Conservation (phyloP, 1,139 yeast genomes). For the Nakaseomyces sp. region DNA sequence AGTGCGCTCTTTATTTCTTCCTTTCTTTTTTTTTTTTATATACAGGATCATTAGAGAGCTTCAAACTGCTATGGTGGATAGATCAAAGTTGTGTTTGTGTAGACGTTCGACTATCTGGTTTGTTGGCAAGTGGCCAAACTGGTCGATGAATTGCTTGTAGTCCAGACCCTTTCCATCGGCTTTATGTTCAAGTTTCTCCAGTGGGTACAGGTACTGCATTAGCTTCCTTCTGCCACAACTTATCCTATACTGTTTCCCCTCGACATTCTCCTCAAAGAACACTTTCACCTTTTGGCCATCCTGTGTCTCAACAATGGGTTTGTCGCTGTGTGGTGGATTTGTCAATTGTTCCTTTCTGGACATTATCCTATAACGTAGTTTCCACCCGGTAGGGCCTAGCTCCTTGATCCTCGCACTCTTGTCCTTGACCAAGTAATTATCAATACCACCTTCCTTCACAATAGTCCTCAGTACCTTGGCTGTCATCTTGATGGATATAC, state of each 20-base stretch:
- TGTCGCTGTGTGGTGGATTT: conserved; percentile 30
- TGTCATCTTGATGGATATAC: conserved; percentile 54
- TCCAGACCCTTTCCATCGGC: conserved; percentile 38
- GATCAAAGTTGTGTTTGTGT: conserved; percentile 34
- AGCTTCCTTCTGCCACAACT: conserved; percentile 58
- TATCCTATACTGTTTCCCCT: conserved; percentile 41
- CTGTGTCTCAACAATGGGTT: conserved; percentile 26
- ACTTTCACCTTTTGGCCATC: conserved; percentile 38
- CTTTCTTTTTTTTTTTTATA: too few relatives aligned
- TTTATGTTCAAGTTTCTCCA: conserved; percentile 40
- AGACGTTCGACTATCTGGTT: conserved; percentile 32
- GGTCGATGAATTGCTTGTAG: conserved; percentile 38
- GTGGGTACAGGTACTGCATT: conserved; percentile 44
- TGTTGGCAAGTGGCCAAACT: conserved; percentile 32
- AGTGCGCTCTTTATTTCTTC: too few relatives aligned
- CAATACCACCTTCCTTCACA: conserved; percentile 89
- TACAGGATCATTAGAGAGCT: too few relatives aligned
- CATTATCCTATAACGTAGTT: conserved; percentile 65
- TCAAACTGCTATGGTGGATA: conserved; percentile 27
- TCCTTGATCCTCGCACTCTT: conserved; percentile 86
- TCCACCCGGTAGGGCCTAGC: conserved; percentile 89
- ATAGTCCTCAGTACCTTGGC: conserved; percentile 79
- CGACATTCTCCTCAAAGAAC: conserved; percentile 41
- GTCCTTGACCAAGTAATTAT: conserved; percentile 75
- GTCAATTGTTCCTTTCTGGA: conserved; percentile 28